Conservation (phyloP, 345 rosid species). For the Lumnitzera littorea region DNA sequence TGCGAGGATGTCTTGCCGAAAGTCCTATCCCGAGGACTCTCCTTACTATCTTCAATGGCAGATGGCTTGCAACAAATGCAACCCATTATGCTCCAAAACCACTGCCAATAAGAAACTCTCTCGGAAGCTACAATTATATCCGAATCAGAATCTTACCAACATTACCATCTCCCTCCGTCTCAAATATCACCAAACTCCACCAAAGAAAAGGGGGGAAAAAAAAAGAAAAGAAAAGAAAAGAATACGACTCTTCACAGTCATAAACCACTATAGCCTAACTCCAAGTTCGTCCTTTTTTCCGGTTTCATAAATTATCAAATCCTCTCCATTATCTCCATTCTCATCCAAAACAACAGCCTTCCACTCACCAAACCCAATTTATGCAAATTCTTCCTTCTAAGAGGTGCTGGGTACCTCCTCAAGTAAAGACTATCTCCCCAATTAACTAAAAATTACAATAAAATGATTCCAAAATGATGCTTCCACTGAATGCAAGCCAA, state of each 20-base stretch:
- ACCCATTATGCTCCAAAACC: conserved; percentile 62
- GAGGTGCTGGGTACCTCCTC: too few relatives aligned
- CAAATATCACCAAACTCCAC: conserved; percentile 13
- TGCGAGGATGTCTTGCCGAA: conserved; percentile 56
- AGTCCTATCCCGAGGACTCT: conserved; percentile 65
- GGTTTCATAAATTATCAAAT: too few relatives aligned
- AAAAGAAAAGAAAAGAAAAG: too few relatives aligned
- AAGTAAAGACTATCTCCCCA: too few relatives aligned
- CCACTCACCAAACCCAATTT: too few relatives aligned
- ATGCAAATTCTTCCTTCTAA: neutral
- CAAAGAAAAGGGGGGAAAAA: neutral
- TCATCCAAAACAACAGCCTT: too few relatives aligned
- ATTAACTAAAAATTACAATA: too few relatives aligned
- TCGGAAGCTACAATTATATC: conserved; percentile 26
- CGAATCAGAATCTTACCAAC: conserved; percentile 15
- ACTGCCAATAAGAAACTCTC: conserved; percentile 23
- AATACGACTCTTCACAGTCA: too few relatives aligned
- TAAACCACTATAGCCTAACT: too few relatives aligned
- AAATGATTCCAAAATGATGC: too few relatives aligned
- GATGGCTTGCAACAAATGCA: conserved; percentile 78
- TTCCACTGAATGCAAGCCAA: too few relatives aligned
- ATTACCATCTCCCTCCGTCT: conserved; percentile 18
- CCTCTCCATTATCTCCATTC: too few relatives aligned
- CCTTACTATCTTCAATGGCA: conserved; percentile 79
- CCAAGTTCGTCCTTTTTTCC: neutral